These are phyloP conservation scores for Leptographium procerum DNA, from an alignment of 2,329 filamentous ascomycete species.

Conservation along the genomic window DNA sequence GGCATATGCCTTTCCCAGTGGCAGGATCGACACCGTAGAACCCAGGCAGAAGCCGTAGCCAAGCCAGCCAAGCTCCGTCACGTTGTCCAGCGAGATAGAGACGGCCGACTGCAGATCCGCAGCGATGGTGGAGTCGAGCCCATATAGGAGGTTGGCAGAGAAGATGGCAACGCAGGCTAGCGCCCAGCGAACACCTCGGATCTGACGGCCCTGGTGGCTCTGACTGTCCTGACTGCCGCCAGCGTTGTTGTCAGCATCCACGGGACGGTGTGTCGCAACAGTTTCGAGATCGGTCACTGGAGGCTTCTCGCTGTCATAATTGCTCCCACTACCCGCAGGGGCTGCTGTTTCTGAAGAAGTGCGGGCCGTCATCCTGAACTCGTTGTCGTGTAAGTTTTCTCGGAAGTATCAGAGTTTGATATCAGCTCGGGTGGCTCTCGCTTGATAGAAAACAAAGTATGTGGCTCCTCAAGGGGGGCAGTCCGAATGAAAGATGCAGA, in stretches of 20 bases:
- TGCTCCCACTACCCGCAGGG: neutral
- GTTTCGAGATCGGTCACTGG: neutral
- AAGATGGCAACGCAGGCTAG: neutral
- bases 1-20: slow-evolving; percentile 4
- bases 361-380: neutral
- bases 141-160: neutral
- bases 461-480: neutral
- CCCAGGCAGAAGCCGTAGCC: slow-evolving; percentile 9
- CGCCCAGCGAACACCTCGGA: neutral
- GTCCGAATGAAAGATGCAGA: neutral
- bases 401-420: neutral
- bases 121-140: slow-evolving; percentile 35
- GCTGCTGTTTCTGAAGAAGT: neutral
- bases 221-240: too few species aligned
- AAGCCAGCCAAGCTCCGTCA: slow-evolving; percentile 28
- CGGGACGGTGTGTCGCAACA: neutral
- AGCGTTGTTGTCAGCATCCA: too few species aligned
- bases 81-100: slow-evolving; percentile 21
- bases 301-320: neutral
- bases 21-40: slow-evolving; percentile 4
- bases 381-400: neutral
- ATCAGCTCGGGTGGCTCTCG: too few species aligned
- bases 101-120: slow-evolving; percentile 32
- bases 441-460: too few species aligned
- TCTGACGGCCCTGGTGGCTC: neutral